A percentile compares a stretch with the other conserved stretches of the same genome.
Evolutionary conservation across 2,329 filamentous ascomycete species (phyloP).

Genomic region (Venturia carpophila): DNA sequence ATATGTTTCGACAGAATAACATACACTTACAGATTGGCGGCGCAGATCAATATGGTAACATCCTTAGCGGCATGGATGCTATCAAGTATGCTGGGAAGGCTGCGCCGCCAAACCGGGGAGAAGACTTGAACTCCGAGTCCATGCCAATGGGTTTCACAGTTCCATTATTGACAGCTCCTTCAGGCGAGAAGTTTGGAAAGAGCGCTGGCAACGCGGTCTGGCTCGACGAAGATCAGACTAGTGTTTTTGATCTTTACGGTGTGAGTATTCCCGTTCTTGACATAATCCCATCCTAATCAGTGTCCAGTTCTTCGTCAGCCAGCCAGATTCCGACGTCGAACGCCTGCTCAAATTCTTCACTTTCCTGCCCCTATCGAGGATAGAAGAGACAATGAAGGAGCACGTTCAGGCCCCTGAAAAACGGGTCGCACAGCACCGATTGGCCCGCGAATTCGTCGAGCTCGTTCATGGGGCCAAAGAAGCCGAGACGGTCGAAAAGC

Average conservation of each 20-base stretch:
- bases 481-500: conserved; percentile 54
- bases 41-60: conserved; percentile 94
- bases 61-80: conserved; percentile 78
- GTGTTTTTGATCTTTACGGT: conserved; percentile 75
- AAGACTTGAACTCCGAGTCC: conserved; percentile 1
- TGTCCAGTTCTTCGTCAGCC: conserved; percentile 70
- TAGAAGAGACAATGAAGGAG: conserved; percentile 57
- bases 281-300: neutral
- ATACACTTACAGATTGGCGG: conserved; percentile 87
- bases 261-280: conserved; percentile 33
- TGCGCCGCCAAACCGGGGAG: neutral
- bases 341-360: conserved; percentile 82
- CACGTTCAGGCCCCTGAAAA: conserved; percentile 62
- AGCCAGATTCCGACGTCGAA: conserved; percentile 73
- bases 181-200: conserved; percentile 90
- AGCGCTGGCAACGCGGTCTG: conserved; percentile 89
- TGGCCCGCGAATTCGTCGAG: conserved; percentile 74
- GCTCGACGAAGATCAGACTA: conserved; percentile 77
- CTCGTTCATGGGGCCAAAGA: conserved; percentile 65
- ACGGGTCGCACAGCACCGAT: conserved; percentile 70
- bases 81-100: conserved; percentile 53
- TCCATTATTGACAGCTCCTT: conserved; percentile 75
- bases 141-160: conserved; percentile 79
- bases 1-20: conserved; percentile 58
- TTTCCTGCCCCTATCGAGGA: conserved; percentile 67